These are phyloP conservation scores for Chlamydomonas eustigma DNA, from an alignment of 139 green algal genomes.

Conservation along the genomic window DNA sequence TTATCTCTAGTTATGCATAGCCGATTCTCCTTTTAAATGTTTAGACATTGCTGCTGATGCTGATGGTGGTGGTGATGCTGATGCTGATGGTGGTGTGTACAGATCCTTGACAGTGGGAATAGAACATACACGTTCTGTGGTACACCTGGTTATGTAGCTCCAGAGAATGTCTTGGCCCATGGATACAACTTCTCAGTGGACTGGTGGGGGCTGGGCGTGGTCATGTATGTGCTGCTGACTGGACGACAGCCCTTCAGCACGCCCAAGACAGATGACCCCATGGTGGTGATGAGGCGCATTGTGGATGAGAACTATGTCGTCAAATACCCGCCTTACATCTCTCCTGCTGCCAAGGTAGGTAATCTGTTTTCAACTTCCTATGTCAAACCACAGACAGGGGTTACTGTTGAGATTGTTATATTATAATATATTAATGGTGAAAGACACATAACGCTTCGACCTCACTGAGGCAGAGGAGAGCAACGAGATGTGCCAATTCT, in stretches of 20 bases:
- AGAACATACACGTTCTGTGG: slow-evolving; percentile 97
- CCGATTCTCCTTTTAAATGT: too few species aligned
- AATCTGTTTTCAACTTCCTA: too few species aligned
- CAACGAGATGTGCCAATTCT: too few species aligned
- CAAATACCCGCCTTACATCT: slow-evolving; percentile 91
- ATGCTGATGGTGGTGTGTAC: too few species aligned
- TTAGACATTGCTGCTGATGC: too few species aligned
- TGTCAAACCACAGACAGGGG: too few species aligned
- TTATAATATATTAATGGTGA: too few species aligned
- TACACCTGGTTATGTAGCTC: slow-evolving; percentile 94
- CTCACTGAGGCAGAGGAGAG: too few species aligned
- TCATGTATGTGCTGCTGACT: slow-evolving; percentile 89
- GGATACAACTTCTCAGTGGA: slow-evolving; percentile 92
- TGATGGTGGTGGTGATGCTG: too few species aligned
- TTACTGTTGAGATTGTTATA: too few species aligned
- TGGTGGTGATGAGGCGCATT: slow-evolving; percentile 96
- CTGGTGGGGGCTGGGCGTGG: slow-evolving; percentile 53
- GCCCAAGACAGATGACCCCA: slow-evolving; percentile 90
- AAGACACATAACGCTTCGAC: too few species aligned
- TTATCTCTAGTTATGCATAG: too few species aligned
- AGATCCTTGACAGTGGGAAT: slow-evolving; percentile 59
- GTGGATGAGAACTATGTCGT: slow-evolving; percentile 88
- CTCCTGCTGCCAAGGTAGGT: slow-evolving; percentile 56
- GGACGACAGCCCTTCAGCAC: slow-evolving; percentile 90
- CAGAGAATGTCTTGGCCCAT: slow-evolving; percentile 91